A percentile compares a stretch with the other conserved stretches of the same genome.
Evolutionary conservation across 2,329 filamentous ascomycete genomes (phyloP).

Genomic region (Ophiostoma sp.): DNA sequence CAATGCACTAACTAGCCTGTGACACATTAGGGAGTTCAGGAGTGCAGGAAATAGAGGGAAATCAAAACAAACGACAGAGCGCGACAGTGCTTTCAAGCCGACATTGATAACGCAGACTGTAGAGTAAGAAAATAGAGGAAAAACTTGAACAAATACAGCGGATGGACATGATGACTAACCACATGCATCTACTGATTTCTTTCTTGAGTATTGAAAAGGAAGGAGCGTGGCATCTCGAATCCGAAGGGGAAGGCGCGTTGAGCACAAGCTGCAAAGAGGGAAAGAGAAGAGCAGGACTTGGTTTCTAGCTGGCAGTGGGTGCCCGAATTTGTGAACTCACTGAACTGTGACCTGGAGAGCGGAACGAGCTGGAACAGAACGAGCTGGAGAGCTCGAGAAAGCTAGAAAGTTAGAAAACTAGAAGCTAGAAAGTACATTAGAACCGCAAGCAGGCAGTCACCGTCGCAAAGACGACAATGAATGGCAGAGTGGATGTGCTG

Average conservation of each 20-base stretch:
- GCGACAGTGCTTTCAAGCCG: not conserved
- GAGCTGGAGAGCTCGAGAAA: not conserved
- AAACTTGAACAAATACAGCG: not conserved
- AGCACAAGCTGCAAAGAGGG: not conserved
- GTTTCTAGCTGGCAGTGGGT: too few species aligned
- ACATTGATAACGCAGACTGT: too few species aligned
- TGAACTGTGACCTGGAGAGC: too few species aligned
- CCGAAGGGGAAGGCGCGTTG: not conserved
- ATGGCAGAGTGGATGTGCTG: not conserved
- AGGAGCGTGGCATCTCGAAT: not conserved
- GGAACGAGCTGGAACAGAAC: not conserved
- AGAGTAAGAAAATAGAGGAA: too few species aligned
- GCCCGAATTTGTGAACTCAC: too few species aligned
- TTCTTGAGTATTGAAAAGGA: not conserved
- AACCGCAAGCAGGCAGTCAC: not conserved
- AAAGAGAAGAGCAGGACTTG: too few species aligned
- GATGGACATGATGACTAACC: not conserved
- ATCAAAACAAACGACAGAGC: constrained; percentile 4
- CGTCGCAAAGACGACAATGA: not conserved
- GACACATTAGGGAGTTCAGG: constrained; percentile 16
- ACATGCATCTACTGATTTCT: too few species aligned
- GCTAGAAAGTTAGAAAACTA: not conserved
- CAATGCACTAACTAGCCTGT: constrained; percentile 17
- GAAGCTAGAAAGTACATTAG: not conserved
- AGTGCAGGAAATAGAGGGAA: not conserved